Evolutionary conservation across 352 stramenopile species (phyloP), one percentile per base, ranked within the genome.

Genomic region (Phytopythium cucurbitacearum): DNA sequence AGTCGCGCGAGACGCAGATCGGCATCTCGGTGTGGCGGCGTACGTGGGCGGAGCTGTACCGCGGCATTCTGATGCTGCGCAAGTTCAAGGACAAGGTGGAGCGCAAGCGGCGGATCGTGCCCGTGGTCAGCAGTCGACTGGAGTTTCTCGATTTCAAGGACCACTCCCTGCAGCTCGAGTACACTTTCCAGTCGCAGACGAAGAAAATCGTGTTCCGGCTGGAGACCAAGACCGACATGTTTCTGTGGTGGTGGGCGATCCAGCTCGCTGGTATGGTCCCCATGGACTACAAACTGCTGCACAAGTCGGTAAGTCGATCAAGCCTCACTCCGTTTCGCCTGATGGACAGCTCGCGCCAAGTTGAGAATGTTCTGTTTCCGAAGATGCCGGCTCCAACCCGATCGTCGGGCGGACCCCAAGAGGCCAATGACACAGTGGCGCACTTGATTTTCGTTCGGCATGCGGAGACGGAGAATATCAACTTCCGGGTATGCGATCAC

Each of bases 401-500:
- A 38, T 51, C 34, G 3, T 38, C 44, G 1, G 3, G 36, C 7
- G 46, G 45, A 37, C 28, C 63, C 5, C 51, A 60, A 15, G 28
- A 34, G n/a, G 6, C 7, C 8, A 10, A 7, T 5, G 13, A 21
- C 37, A 28, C 57, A 10, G 64, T 89, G 12, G 80, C 75, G 8
- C 81, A 87, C 42, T 34, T 91, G 21, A 67, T 91, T 34, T 77
- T 94, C 33, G 65, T 94, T 45, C 80, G 83, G 8, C 83, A 94
- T 35, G 83, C 68, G 34, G 83, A 94, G 57, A 75, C 78, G 0
- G 73, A 91, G 51, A 94, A 94, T 58, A 90, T 91, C n/a, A 81
- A 91, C 46, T 94, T 94, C 42, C 64, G 76, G 16, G 79, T 90
- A 2, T 67, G 65, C 12, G 83, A 94, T 52, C 68, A 68, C 21